Evolutionary conservation across 2,329 filamentous ascomycete species (phyloP).

Genomic region (Emydomyces testavorans): DNA sequence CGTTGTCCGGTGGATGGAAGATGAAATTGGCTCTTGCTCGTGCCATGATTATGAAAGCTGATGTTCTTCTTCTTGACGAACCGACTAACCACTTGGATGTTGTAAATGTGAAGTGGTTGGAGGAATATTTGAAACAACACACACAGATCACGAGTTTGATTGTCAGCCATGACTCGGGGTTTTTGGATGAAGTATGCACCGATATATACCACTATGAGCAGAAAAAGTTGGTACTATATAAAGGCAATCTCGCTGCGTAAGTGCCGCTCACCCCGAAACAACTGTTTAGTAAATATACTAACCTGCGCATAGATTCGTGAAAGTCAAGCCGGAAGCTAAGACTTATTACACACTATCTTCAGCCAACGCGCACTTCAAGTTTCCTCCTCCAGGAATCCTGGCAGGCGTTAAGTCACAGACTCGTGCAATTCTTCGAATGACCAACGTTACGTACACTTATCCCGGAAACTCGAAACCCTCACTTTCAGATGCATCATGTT

Average conservation of each 20-base stretch:
- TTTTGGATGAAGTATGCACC: constrained; percentile 93
- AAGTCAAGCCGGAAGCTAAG: constrained; percentile 84
- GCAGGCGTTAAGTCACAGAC: constrained; percentile 92
- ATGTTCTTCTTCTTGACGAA: constrained; percentile 92
- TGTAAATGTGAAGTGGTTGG: constrained; percentile 87
- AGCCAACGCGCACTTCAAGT: constrained; percentile 88
- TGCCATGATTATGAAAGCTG: constrained; percentile 94
- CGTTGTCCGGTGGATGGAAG: constrained; percentile 96
- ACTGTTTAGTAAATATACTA: constrained; percentile 7
- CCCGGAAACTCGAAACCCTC: constrained; percentile 80
- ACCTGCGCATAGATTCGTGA: constrained; percentile 52
- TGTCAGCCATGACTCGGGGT: constrained; percentile 95
- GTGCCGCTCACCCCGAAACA: constrained; percentile 6
- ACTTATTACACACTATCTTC: constrained; percentile 94
- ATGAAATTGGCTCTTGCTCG: constrained; percentile 97
- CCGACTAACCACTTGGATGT: constrained; percentile 98
- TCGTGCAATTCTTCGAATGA: constrained; percentile 90
- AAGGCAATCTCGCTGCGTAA: constrained; percentile 39
- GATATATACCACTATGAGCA: constrained; percentile 98
- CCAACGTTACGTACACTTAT: constrained; percentile 81
- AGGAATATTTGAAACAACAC: constrained; percentile 91
- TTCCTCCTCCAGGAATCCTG: constrained; percentile 87
- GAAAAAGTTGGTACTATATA: constrained; percentile 67
- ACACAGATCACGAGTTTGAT: constrained; percentile 95
- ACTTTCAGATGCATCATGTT: constrained; percentile 75